Evolutionary conservation across 208 protist species (phyloP), one percentile per base, ranked within the genome.

Genomic region (Cochliopodium minus): DNA sequence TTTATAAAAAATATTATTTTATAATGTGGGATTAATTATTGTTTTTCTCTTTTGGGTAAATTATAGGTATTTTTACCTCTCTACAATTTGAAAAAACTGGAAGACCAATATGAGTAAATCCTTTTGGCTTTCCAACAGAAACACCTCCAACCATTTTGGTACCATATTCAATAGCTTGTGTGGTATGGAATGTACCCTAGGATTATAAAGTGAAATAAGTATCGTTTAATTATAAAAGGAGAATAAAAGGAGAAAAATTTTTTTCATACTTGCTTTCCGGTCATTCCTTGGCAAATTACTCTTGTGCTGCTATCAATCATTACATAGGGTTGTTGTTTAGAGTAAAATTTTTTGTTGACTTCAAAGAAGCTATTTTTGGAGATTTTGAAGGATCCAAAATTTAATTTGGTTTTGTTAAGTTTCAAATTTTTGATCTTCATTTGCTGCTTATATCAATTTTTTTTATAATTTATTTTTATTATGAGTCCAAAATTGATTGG

Each of bases 271-370:
- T 90, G 86, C 63, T 91, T 94, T 55, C 93, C 93, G n/a, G 93
- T 97, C 60, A 97, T 89, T 67, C 93, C 93, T 76, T 97, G 92
- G 68, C 88, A 93, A 56, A 97, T 94, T 11, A 97, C 86, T 73
- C 92, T 95, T 13, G 92, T 96, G 65, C 92, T 66, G 65, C 90
- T 92, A 71, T 87, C 81, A 55, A 94, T 67, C 11, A 77, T 52
- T 17, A 84, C 61, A 25, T 62, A 57, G 3, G 58, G 43, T 48
- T 45, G 7, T 17, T 17, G 35, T 17, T 17, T 39, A 39, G 35
- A 17, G 10, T 39, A 39, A n/a, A n/a, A n/a, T n/a, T n/a, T n/a
- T n/a, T n/a, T n/a, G n/a, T n/a, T n/a, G n/a, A n/a, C n/a, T n/a
- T n/a, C n/a, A n/a, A n/a, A n/a, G n/a, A n/a, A n/a, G n/a, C n/a